Conservation (phyloP, 768 basidiomycete species). For the Xanthoconium stramineum region DNA sequence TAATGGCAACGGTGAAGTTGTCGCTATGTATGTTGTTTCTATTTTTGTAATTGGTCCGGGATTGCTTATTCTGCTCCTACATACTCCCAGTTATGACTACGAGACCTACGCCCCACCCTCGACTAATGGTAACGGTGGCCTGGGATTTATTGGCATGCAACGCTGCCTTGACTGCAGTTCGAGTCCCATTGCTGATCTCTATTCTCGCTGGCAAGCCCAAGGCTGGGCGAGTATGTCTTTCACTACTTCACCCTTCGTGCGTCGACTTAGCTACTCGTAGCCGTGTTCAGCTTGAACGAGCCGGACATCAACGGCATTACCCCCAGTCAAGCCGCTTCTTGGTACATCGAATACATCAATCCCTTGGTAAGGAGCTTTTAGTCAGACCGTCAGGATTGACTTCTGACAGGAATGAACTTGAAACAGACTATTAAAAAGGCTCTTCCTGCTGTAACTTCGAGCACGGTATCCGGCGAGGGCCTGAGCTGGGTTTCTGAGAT, state of each 20-base stretch:
- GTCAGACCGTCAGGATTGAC: not conserved
- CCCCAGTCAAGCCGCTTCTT: conserved; percentile 32
- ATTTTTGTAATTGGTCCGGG: not conserved
- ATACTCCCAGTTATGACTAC: conserved; percentile 34
- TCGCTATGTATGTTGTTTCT: conserved; percentile 29
- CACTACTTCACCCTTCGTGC: too few relatives aligned
- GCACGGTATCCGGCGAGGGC: conserved; percentile 31
- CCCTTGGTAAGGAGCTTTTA: conserved; percentile 28
- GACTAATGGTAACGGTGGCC: conserved; percentile 35
- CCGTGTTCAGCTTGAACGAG: conserved; percentile 37
- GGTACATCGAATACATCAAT: conserved; percentile 37
- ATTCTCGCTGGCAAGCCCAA: conserved; percentile 31
- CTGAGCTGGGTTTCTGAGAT: conserved; percentile 35
- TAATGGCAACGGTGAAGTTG: conserved; percentile 31
- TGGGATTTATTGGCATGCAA: conserved; percentile 40
- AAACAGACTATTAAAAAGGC: conserved; percentile 36
- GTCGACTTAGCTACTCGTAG: conserved; percentile 6
- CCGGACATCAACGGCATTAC: conserved; percentile 32
- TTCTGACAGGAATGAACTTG: not conserved
- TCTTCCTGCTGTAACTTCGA: conserved; percentile 37
- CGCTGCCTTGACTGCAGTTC: conserved; percentile 36
- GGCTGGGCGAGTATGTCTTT: conserved; percentile 30
- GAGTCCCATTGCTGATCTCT: conserved; percentile 33
- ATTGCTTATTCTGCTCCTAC: not conserved
- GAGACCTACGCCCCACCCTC: conserved; percentile 36